Base-by-base conservation (phyloP, 352 stramenopile species). In the Globisporangium nunn region DNA sequence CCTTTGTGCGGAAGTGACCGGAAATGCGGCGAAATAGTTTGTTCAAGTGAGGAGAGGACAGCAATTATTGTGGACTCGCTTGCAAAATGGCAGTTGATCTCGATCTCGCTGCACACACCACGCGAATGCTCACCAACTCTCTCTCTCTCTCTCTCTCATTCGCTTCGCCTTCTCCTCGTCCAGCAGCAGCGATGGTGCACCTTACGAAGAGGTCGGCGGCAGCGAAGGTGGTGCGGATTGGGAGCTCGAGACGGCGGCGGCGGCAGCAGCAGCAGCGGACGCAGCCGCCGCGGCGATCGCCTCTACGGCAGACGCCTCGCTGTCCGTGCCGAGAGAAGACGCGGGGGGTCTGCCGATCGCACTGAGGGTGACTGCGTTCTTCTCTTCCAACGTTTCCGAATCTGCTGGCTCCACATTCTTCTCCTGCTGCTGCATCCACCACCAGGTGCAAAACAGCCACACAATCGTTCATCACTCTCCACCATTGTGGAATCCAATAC, bases 301-400 rank as follows among this genome's bases (percentile, higher is more conserved):
- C 18, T 48, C 43, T 3, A 48, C 43, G 43, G 43, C 43, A 48
- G 43, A 29, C 14, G 18, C 35, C 15, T 60, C 45, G 40, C 40
- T 57, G 6, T 46, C 40, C 17, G 17, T n/a, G 7, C 43, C 18
- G 43, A 48, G 11, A 15, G 43, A 48, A 10, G 43, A 10, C 6
- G 6, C 15, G 18, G 43, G n/a, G 6, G 23, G 8, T 17, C 28
- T 52, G 14, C 7, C 12, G 35, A 45, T 48, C 43, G 43, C 17
- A 35, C 7, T 49, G 23, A 37, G 23, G 15, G 17, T 37, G 28
- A 30, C 37, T 2, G 46, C 45, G 35, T 35, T 54, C 35, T 60
- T 60, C 23, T 60, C 54, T 60, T 60, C 54, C 28, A 60, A 23
- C 47, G 54, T 30, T 15, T 60, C 54, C 12, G 33, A 6, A 18